Conservation (phyloP, 2,329 filamentous ascomycete species). For the Venturiaceae sp. region DNA sequence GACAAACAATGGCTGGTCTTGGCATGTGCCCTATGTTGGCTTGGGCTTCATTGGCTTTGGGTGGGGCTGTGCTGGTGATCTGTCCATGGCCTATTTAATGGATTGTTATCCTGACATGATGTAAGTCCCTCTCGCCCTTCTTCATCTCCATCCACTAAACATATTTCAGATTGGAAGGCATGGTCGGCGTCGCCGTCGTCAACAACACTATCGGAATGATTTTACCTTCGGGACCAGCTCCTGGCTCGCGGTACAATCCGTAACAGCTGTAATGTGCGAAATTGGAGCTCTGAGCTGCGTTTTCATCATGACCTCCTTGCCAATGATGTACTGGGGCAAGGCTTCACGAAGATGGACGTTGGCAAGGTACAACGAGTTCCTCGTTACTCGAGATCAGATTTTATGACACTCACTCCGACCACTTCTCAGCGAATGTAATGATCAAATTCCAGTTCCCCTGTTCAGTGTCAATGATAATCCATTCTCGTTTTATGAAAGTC, state of each 20-base stretch:
- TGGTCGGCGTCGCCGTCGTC: conserved; percentile 1
- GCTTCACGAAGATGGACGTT: background rate
- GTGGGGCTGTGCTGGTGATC: conserved; percentile 48
- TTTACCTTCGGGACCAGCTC: conserved; percentile 1
- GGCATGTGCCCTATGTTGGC: conserved; percentile 45
- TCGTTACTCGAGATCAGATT: background rate
- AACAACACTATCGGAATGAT: conserved; percentile 5
- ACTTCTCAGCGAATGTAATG: too few species aligned
- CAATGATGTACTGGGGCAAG: conserved; percentile 2
- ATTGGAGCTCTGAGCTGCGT: background rate
- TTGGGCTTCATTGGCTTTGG: conserved; percentile 50
- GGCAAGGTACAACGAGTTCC: background rate
- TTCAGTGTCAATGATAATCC: too few species aligned
- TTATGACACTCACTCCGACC: too few species aligned
- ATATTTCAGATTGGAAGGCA: background rate
- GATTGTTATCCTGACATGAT: conserved; percentile 6
- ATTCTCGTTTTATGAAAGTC: too few species aligned
- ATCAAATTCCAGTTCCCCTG: too few species aligned
- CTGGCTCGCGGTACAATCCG: conserved; percentile 2
- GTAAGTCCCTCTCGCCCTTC: background rate
- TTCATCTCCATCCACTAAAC: background rate
- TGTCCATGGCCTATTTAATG: conserved; percentile 16
- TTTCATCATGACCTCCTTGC: conserved; percentile 4
- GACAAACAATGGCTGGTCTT: conserved; percentile 39
- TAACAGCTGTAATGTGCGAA: background rate